phyloP scores from a whole-genome alignment of 2,329 filamentous ascomycete species.

The Venturia nashicola region DNA sequence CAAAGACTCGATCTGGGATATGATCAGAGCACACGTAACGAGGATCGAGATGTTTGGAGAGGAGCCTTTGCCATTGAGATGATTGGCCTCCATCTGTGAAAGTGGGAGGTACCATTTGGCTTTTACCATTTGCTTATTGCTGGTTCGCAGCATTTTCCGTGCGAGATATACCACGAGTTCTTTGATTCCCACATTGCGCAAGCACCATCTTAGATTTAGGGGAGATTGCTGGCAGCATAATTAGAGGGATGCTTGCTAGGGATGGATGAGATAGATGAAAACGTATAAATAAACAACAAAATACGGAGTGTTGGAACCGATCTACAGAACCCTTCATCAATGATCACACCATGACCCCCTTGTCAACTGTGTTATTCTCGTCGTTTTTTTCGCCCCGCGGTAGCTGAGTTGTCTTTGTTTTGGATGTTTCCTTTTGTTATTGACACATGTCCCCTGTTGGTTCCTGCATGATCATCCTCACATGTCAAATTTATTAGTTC shows the following conservation, averaged over 20 bases:
- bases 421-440: too few species aligned
- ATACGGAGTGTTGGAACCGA: background rate
- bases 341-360: too few species aligned
- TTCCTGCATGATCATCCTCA: background rate
- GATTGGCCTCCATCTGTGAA: background rate
- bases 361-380: too few species aligned
- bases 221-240: background rate
- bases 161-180: background rate
- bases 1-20: slow-evolving; percentile 8
- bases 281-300: background rate
- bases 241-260: background rate
- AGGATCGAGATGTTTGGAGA: slow-evolving; percentile 5
- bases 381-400: too few species aligned
- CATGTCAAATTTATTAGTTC: background rate
- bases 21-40: slow-evolving; percentile 6
- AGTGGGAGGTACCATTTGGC: background rate
- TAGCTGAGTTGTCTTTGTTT: background rate
- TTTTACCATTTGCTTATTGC: background rate
- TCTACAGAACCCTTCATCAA: background rate
- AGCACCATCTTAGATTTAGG: background rate
- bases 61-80: background rate
- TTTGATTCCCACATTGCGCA: background rate
- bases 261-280: background rate
- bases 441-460: background rate
- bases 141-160: background rate